Base-by-base conservation (phyloP, 2,329 filamentous ascomycete species). In the Scytalidium lignicola region DNA sequence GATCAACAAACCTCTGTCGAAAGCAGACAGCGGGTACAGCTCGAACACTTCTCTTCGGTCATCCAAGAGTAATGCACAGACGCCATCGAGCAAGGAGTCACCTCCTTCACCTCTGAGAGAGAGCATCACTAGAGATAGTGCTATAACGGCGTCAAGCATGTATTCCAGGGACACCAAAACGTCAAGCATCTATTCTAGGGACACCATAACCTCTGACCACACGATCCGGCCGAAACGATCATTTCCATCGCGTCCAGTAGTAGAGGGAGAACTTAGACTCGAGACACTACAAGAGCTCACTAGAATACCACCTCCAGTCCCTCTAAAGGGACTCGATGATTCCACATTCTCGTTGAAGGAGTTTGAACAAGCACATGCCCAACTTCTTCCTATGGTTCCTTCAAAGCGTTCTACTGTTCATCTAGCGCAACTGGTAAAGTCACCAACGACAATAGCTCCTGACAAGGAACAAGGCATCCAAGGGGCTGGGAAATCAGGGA, bases 11-110 rank as follows among this genome's bases (percentile, higher is more conserved):
- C 64, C 73, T 4, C 64, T 79, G n/a, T 72, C 74, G 26, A 81
- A 81, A 53, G 73, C 77, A 37, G 80, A 83, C 57, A 83, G 79
- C 21, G 79, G 79, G 15, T 84, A 83, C 57, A 78, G 78, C 57
- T 83, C 79, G 7, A 82, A 76, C 56, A 67, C 78, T 3, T 83
- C 80, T 12, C 62, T 82, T 17, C 72, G 75, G 37, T 82, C 79
- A 1, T 70, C 77, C n/a, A 60, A 56, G 42, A 58, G 44, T n/a
- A 52, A 60, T 20, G 18, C 46, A 13, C 42, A 41, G 2, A 52
- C 53, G 15, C 22, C 23, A 22, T 50, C 51, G 3, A 41, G 32
- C 9, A 54, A 55, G 26, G 53, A 57, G 22, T 44, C 50, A 9
- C 55, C 54, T n/a, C 50, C 53, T 22, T 52, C 49, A 2, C 49